Evolutionary conservation across 2,329 filamentous ascomycete species (phyloP), one percentile per base, ranked within the genome.

Genomic region (Aspergillus latus): DNA sequence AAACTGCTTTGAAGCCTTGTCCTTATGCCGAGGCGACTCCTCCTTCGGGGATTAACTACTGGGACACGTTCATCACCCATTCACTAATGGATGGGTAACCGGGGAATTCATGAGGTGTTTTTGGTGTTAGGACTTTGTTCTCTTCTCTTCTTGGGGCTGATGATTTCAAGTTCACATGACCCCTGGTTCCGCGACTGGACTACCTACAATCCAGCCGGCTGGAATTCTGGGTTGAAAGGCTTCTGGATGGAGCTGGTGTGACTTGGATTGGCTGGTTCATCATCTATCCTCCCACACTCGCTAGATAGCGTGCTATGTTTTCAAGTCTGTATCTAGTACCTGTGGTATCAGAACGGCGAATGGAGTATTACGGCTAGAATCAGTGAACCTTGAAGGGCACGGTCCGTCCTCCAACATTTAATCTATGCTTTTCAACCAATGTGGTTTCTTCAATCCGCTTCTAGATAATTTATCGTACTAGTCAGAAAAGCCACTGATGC

Each of bases 11-110:
- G 34, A 34, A 46, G 29, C 44, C 44, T 47, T 47, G 28, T 16
- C 43, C 43, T 44, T 39, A 34, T 57, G 54, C 43, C 54, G 39
- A 49, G 54, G 54, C 54, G 45, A 49, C 54, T 52, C 50, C 48
- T 50, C 44, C 42, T 47, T 52, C 36, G 39, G 45, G 49, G 49
- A 57, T 49, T 29, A 49, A 54, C 37, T 39, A 36, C 54, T 51
- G 54, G 44, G 54, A 56, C 48, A 39, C 48, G 45, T 56, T 52
- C 54, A 37, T 42, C 36, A 16, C 51, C 43, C 34, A 32, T 52
- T 28, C 29, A 51, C 26, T 16, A 26, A 51, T 40, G 48, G 43
- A 26, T 45, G 42, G 28, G 10, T 32, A 6, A 30, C 13, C 11
- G 43, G 44, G 26, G 43, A 21, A n/a, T 8, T 52, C 21, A 52